Evolutionary conservation across 176 grass and related monocot species (phyloP), one percentile per base, ranked within the genome.

Genomic region (Eragrostis curvula): DNA sequence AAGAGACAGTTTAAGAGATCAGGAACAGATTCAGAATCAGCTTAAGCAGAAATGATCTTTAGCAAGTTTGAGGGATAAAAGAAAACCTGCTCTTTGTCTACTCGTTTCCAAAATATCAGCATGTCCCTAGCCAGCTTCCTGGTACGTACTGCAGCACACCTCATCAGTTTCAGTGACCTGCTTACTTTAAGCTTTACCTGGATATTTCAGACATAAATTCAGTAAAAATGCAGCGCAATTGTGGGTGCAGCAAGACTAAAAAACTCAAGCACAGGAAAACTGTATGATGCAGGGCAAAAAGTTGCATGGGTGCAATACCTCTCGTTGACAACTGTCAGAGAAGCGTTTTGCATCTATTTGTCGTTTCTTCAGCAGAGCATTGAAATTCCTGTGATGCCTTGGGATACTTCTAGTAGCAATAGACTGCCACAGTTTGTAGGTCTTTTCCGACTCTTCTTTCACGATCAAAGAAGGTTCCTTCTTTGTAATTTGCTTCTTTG

Each of bases 41-140:
- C 29, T 12, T 20, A 18, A 83, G 21, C 56, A 73, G 18, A 86
- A 47, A 47, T 70, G 7, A 30, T 28, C 17, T 49, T 43, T 56
- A 48, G 48, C 20, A 73, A 61, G 81, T 24, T 43, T 48, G 28
- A 64, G 57, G 28, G 39, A 82, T 40, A 82, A 77, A 68, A 18
- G 21, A 68, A 79, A 73, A 99, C 97, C 97, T 99, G 93, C 69
- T 99, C 97, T 83, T 99, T 99, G 77, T 99, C 97, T 67, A 99
- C 87, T 56, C 93, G 85, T 76, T 99, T 99, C 97, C 93, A 96
- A 73, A 99, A 99, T 96, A 99, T 92, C 85, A 94, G 44, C 97
- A 99, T 99, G 83, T 96, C 97, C 81, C 91, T 94, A 87, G 93
- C 93, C 47, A 99, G 85, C 83, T 90, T 96, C 84, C 91, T 94